Percentiles rank a stretch among this genome's conserved stretches.
Evolutionary conservation across 1,284 basidiomycete genomes (phyloP).

Genomic region (Lentinula novae-zelandiae): DNA sequence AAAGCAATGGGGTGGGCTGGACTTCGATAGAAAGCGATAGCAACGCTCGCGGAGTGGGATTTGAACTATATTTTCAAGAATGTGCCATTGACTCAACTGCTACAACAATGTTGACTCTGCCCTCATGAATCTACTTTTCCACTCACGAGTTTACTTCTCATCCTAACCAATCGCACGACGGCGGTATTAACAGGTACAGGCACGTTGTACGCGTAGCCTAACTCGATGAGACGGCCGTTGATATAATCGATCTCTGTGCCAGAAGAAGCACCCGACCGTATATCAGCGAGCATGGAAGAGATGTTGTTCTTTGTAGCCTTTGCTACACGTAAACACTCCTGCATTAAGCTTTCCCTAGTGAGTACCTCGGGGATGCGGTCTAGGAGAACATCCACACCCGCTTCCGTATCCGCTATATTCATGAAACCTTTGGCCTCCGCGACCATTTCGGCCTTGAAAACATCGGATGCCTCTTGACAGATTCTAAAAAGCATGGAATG

Average conservation of each 20-base stretch:
- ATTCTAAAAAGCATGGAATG: slow-evolving; percentile 44
- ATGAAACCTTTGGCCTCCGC: slow-evolving; percentile 38
- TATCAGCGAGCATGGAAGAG: slow-evolving; percentile 78
- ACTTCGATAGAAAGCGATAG: neutral
- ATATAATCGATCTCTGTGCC: slow-evolving; percentile 80
- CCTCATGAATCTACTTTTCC: neutral
- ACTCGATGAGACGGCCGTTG: slow-evolving; percentile 77
- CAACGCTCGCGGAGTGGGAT: neutral
- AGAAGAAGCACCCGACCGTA: slow-evolving; percentile 44
- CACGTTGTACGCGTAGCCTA: slow-evolving; percentile 64
- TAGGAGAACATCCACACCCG: slow-evolving; percentile 38
- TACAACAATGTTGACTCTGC: neutral
- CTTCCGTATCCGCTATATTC: slow-evolving; percentile 24
- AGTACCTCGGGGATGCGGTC: slow-evolving; percentile 29
- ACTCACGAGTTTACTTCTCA: slow-evolving; percentile 37
- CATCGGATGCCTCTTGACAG: slow-evolving; percentile 56
- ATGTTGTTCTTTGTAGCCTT: slow-evolving; percentile 57
- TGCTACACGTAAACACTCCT: slow-evolving; percentile 55
- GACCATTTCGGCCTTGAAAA: slow-evolving; percentile 50
- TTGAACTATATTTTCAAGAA: neutral
- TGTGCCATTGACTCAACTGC: neutral
- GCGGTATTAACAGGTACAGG: slow-evolving; percentile 60
- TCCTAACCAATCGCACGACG: slow-evolving; percentile 60
- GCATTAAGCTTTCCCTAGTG: slow-evolving; percentile 30
- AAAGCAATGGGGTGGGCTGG: too few species aligned